phyloP scores from a whole-genome alignment of 768 basidiomycete species.

The Rubroboletus pulcherrimus region DNA sequence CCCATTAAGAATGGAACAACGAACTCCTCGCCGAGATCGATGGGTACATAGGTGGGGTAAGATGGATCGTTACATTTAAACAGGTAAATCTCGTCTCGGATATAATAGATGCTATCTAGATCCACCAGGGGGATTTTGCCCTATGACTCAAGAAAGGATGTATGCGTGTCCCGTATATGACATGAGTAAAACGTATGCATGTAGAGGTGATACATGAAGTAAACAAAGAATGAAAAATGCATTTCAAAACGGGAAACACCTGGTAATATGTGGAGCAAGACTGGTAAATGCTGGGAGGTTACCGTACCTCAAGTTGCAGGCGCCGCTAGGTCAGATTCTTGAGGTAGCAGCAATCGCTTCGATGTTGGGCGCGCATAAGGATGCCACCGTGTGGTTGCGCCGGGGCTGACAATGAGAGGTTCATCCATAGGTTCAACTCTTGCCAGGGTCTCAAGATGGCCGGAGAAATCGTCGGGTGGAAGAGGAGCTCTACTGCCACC shows the following conservation, averaged over 20 bases:
- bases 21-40: neutral
- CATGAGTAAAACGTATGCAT: neutral
- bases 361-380: slow-evolving; percentile 19
- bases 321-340: slow-evolving; percentile 1
- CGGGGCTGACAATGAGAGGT: slow-evolving; percentile 10
- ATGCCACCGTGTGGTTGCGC: slow-evolving; percentile 4
- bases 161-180: neutral
- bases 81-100: neutral
- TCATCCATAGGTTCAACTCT: slow-evolving; percentile 9
- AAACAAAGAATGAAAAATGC: neutral
- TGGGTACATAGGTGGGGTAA: neutral
- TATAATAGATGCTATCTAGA: neutral
- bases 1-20: neutral
- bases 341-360: slow-evolving; percentile 18
- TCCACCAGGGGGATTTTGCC: neutral
- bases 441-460: neutral
- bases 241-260: neutral
- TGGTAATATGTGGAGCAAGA: neutral
- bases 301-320: neutral
- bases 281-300: neutral
- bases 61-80: neutral
- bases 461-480: slow-evolving; percentile 16
- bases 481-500: slow-evolving; percentile 6
- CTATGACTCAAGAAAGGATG: neutral
- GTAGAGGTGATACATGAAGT: neutral